phyloP scores from a whole-genome alignment of 371 early-diverging fungal genomes.

The Actinomortierella wolfii region DNA sequence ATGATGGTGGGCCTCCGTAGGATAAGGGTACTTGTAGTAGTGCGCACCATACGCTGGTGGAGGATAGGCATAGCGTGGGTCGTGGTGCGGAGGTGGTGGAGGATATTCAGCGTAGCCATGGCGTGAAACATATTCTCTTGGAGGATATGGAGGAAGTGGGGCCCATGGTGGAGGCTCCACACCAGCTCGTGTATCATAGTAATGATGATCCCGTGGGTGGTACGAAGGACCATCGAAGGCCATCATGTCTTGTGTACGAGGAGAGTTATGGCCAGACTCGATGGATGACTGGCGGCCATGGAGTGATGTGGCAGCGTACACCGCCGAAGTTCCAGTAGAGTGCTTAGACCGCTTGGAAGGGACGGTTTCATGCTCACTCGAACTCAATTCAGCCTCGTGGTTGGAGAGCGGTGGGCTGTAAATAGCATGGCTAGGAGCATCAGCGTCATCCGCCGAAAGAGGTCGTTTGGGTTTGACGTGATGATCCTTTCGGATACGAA shows the following conservation, averaged over 20 bases:
- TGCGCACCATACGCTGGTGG: not conserved
- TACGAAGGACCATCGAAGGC: not conserved
- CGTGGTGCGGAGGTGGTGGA: not conserved
- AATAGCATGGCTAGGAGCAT: conserved; percentile 7
- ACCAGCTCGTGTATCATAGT: conserved; percentile 4
- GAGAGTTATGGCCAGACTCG: not conserved
- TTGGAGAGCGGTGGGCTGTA: conserved; percentile 34
- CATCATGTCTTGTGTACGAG: conserved; percentile 7
- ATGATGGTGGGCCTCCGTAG: not conserved
- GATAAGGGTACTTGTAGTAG: not conserved
- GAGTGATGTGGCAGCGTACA: conserved; percentile 1
- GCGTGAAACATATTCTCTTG: conserved; percentile 5
- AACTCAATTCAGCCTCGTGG: conserved; percentile 26
- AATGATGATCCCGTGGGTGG: not conserved
- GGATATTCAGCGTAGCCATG: conserved; percentile 10
- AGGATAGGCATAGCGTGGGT: not conserved
- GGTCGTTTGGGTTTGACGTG: conserved; percentile 42
- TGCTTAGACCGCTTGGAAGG: not conserved
- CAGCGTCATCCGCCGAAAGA: conserved; percentile 5
- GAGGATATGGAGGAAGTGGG: not conserved
- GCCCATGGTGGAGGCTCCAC: conserved; percentile 5
- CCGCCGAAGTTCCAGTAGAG: not conserved
- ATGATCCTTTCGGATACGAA: conserved; percentile 82
- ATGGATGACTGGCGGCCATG: not conserved
- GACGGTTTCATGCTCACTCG: conserved; percentile 10